These are phyloP conservation scores for Melaleuca alternifolia DNA, from an alignment of 345 rosid genomes.

Conservation along the genomic window DNA sequence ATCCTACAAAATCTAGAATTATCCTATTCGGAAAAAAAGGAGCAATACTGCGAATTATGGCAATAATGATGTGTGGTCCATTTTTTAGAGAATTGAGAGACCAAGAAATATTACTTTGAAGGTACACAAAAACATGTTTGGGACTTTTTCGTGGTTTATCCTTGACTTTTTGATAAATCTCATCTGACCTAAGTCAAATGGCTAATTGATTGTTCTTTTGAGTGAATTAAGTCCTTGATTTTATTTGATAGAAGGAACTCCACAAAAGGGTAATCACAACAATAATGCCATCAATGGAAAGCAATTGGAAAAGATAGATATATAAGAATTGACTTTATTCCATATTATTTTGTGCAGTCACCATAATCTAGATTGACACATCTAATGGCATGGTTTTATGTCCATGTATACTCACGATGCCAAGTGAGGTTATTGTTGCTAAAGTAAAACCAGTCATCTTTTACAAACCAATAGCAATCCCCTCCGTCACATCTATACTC, in stretches of 20 bases:
- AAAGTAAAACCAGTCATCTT: not conserved
- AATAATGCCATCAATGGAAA: not conserved
- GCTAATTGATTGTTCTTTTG: not conserved
- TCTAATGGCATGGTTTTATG: not conserved
- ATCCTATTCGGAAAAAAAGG: too few species aligned
- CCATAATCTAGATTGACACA: not conserved
- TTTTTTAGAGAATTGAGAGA: not conserved
- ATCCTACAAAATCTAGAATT: too few species aligned
- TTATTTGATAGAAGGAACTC: not conserved
- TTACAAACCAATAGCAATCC: not conserved
- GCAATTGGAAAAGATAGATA: not conserved
- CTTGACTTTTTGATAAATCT: not conserved
- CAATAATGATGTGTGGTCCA: too few species aligned
- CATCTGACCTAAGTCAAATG: fast-evolving
- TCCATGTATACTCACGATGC: not conserved
- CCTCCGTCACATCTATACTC: not conserved
- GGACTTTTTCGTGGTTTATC: not conserved
- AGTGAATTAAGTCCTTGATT: not conserved
- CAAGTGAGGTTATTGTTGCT: not conserved
- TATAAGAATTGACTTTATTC: not conserved
- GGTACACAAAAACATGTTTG: not conserved
- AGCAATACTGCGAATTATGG: too few species aligned
- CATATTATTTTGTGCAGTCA: not conserved
- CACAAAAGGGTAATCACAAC: not conserved
- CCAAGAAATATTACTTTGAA: not conserved